Percentiles rank a stretch among this genome's conserved stretches.
Evolutionary conservation across 495 filamentous ascomycete species (phyloP).

Genomic region (Penicillium paxilli): DNA sequence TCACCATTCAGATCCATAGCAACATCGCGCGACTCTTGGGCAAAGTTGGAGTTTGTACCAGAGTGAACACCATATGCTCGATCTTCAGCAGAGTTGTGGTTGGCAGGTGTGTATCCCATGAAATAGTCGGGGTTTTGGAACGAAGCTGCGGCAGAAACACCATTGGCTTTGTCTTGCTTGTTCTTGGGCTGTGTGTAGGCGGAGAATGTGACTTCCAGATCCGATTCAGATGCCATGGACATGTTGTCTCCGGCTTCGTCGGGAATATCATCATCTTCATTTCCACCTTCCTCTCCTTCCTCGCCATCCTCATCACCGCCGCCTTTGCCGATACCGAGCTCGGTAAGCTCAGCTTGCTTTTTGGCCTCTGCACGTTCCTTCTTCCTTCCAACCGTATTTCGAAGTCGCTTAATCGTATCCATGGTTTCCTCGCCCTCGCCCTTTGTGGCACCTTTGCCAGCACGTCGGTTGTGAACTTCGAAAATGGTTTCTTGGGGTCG

Average conservation of each 20-base stretch:
- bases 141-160: slow-evolving; percentile 34
- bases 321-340: slow-evolving; percentile 26
- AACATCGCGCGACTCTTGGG: slow-evolving; percentile 74
- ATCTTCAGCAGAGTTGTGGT: slow-evolving; percentile 77
- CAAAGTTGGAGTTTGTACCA: slow-evolving; percentile 72
- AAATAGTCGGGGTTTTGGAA: slow-evolving; percentile 88
- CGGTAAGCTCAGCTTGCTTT: slow-evolving; percentile 25
- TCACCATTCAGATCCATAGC: slow-evolving; percentile 89
- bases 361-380: slow-evolving; percentile 36
- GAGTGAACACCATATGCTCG: slow-evolving; percentile 90
- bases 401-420: slow-evolving; percentile 73
- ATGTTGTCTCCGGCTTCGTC: slow-evolving; percentile 56
- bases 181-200: slow-evolving; percentile 44
- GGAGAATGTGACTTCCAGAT: slow-evolving; percentile 82
- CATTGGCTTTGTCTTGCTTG: slow-evolving; percentile 30
- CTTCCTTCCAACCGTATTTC: slow-evolving; percentile 52
- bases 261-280: slow-evolving; percentile 35
- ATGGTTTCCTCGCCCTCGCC: slow-evolving; percentile 58
- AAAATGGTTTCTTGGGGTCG: slow-evolving; percentile 92
- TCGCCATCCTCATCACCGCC: slow-evolving; percentile 39
- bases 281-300: slow-evolving; percentile 21
- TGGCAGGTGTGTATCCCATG: slow-evolving; percentile 88
- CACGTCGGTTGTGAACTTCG: slow-evolving; percentile 76
- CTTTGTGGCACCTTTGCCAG: slow-evolving; percentile 45
- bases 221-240: slow-evolving; percentile 67